phyloP scores from a whole-genome alignment of 2,329 filamentous ascomycete species.

The Apiospora sp. region DNA sequence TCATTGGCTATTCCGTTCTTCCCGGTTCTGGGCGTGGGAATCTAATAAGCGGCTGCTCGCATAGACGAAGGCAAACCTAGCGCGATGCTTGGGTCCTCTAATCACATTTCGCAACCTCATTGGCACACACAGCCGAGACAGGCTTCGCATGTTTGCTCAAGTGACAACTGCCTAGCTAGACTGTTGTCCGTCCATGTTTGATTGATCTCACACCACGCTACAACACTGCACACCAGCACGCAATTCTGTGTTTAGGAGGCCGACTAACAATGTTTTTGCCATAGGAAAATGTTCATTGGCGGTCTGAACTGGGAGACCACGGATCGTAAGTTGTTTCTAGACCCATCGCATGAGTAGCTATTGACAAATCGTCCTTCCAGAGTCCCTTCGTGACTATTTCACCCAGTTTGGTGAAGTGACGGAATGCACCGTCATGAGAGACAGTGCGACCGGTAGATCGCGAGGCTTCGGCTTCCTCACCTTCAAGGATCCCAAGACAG shows the following conservation, averaged over 20 bases:
- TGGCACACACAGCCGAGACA: conserved; percentile 18
- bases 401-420: conserved; percentile 96
- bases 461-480: conserved; percentile 97
- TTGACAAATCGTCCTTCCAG: conserved; percentile 55
- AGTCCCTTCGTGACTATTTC: conserved; percentile 96
- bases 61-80: conserved; percentile 31
- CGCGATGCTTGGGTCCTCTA: conserved; percentile 18
- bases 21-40: not conserved
- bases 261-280: conserved; percentile 20
- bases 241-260: not conserved
- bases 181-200: not conserved
- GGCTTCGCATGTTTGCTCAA: conserved; percentile 22
- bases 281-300: conserved; percentile 99
- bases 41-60: conserved; percentile 30
- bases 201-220: conserved; percentile 18
- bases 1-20: not conserved
- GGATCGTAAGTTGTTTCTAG: conserved; percentile 73
- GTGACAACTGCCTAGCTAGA: conserved; percentile 1
- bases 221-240: not conserved
- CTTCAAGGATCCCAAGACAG: conserved; percentile 96
- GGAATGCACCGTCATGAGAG: conserved; percentile 99
- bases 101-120: conserved; percentile 22
- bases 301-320: conserved; percentile 99
- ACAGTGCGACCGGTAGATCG: conserved; percentile 90
- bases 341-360: conserved; percentile 6